Conservation (phyloP, 768 basidiomycete genomes). For the Dendrothele bispora region DNA sequence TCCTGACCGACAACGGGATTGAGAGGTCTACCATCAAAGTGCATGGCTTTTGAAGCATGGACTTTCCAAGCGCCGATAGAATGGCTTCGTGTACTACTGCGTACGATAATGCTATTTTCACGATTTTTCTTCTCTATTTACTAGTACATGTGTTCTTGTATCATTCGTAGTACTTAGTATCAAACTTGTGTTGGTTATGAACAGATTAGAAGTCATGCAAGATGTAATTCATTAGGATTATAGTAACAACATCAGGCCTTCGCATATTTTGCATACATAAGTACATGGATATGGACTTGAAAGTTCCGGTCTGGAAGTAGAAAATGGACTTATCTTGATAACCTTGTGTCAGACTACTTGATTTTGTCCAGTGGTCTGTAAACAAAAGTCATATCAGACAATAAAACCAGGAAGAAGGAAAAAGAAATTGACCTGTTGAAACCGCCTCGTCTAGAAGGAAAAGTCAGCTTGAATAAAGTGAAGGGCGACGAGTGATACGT, state of each 20-base stretch:
- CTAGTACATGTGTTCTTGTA: slow-evolving; percentile 28
- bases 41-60: slow-evolving; percentile 90
- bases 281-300: too few species aligned
- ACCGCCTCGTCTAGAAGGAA: slow-evolving; percentile 64
- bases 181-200: too few species aligned
- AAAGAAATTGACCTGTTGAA: slow-evolving; percentile 65
- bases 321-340: too few species aligned
- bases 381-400: slow-evolving; percentile 16
- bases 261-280: too few species aligned
- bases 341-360: slow-evolving; percentile 73
- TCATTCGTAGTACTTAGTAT: slow-evolving; percentile 9
- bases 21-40: slow-evolving; percentile 78
- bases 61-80: too few species aligned
- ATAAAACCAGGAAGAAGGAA: not conserved
- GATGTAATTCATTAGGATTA: not conserved
- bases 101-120: slow-evolving; percentile 9
- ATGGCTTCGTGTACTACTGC: not conserved
- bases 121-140: slow-evolving; percentile 19
- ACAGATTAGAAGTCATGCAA: too few species aligned
- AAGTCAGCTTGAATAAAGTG: slow-evolving; percentile 13
- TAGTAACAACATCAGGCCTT: too few species aligned
- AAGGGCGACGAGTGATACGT: slow-evolving; percentile 19
- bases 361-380: slow-evolving; percentile 91
- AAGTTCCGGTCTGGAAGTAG: too few species aligned
- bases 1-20: slow-evolving; percentile 84